Base-by-base conservation (phyloP, 2,329 filamentous ascomycete genomes). In the Cordyceps fumosorosea region DNA sequence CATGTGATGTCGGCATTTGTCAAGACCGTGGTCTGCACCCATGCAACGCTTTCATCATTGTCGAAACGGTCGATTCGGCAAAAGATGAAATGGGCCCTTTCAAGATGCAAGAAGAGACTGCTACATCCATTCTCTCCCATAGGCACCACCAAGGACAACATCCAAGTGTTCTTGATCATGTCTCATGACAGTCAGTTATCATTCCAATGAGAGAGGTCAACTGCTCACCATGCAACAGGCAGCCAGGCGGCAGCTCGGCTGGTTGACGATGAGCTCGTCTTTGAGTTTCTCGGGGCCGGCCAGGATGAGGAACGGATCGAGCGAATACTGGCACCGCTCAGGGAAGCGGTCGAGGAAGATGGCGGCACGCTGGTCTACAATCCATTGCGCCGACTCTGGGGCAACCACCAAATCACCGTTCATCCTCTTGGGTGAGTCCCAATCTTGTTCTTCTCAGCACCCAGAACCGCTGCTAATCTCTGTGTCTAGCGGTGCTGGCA, bases 81-180 rank as follows among this genome's bases (percentile, higher is more conserved):
- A 32, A 44, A 14, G 20, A 32, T 56, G 22, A 45, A 29, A 20
- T 8, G 8, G 2, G 3, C 29, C 11, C 16, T 45, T n/a, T 56
- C 53, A 8, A 44, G 5, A 24, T 56, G 42, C 24, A 57, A 48
- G 55, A 16, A 45, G 37, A 22, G 29, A n/a, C 20, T 57, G n/a
- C 44, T 16, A 20, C 40, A 76, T 83, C 69, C 81, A 81, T 8
- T 56, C 58, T 60, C 26, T 60, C 64, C 1, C 58, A 44, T 14
- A 67, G 65, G 45, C 50, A 64, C 0, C 58, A 63, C 45, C 54
- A 42, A 45, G 20, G 37, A 32, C 70, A 89, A 14, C 3, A n/a
- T 85, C 0, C 82, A 87, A 63, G 79, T 85, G 0, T 89, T 88
- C 69, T 76, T 89, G 4, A 78, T 88, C 68, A 88, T 89, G 84